A percentile compares a stretch with the other conserved stretches of the same genome.
These are phyloP conservation scores for Carex cristatella DNA, from an alignment of 176 grass and related monocot species.

Conservation along the genomic window DNA sequence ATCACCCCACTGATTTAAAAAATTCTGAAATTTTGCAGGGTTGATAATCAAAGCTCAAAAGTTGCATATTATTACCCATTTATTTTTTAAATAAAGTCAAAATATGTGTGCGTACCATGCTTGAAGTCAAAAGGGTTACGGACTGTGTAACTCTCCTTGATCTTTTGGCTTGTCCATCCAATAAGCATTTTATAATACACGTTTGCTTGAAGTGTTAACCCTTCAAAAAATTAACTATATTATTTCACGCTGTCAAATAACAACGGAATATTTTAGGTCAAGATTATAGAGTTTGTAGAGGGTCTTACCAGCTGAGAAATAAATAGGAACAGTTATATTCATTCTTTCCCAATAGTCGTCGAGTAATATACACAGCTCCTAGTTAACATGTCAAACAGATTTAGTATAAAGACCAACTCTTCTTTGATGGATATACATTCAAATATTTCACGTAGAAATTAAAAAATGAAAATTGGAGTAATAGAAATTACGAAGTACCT, in stretches of 20 bases:
- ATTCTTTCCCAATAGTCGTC: conserved; percentile 96
- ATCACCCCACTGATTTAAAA: not conserved
- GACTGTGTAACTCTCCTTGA: conserved; percentile 71
- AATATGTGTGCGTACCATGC: conserved; percentile 40
- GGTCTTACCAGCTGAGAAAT: conserved; percentile 80
- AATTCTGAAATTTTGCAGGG: not conserved
- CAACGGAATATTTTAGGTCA: not conserved
- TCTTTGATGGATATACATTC: too few species aligned
- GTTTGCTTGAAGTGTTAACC: conserved; percentile 93
- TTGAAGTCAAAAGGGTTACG: conserved; percentile 95
- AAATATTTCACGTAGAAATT: not conserved
- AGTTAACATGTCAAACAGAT: conserved; percentile 20
- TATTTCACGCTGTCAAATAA: conserved; percentile 23
- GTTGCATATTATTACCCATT: not conserved
- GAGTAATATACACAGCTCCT: conserved; percentile 94
- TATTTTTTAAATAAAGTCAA: not conserved
- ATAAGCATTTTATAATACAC: conserved; percentile 98
- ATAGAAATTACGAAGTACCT: conserved; percentile 35
- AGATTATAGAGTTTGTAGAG: not conserved
- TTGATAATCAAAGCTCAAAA: not conserved
- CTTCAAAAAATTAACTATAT: conserved; percentile 39
- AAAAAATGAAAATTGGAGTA: not conserved
- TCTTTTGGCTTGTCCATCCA: conserved; percentile 99
- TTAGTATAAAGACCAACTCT: too few species aligned
- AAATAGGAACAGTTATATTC: conserved; percentile 88